Evolutionary conservation across 352 stramenopile species (phyloP).

Genomic region (Pythium volutum): DNA sequence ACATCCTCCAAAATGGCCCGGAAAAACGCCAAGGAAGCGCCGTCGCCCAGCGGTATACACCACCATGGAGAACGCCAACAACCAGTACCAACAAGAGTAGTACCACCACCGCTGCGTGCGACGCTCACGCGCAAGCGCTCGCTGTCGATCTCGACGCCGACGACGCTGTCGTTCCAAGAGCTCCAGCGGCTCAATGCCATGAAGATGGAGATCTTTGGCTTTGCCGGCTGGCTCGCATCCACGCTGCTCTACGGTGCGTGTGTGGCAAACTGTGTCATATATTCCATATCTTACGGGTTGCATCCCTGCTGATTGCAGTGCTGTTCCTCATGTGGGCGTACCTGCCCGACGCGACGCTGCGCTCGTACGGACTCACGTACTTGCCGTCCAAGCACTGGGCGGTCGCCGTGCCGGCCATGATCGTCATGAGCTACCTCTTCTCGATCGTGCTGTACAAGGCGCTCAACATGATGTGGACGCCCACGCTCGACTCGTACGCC

Average conservation of each 20-base stretch:
- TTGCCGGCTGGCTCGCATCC: slow-evolving; percentile 80
- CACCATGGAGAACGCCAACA: not conserved
- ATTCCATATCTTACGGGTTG: not conserved
- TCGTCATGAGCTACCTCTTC: slow-evolving; percentile 82
- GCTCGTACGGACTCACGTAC: slow-evolving; percentile 83
- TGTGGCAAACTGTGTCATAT: too few species aligned
- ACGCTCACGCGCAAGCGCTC: slow-evolving; percentile 14
- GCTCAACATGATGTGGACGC: slow-evolving; percentile 75
- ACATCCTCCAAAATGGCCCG: slow-evolving; percentile 2
- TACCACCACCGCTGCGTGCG: not conserved
- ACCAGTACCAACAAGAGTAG: not conserved
- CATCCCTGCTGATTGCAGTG: slow-evolving; percentile 31
- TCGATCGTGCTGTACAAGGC: slow-evolving; percentile 83
- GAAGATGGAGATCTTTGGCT: slow-evolving; percentile 86
- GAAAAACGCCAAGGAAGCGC: not conserved
- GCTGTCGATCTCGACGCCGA: slow-evolving; percentile 18
- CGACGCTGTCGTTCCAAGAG: slow-evolving; percentile 72
- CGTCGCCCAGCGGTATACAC: not conserved
- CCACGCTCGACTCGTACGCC: slow-evolving; percentile 67
- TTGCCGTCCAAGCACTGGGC: slow-evolving; percentile 90
- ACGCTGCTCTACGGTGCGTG: slow-evolving; percentile 69
- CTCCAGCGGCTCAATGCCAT: slow-evolving; percentile 75
- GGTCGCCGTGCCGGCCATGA: slow-evolving; percentile 78
- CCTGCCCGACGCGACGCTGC: slow-evolving; percentile 71
- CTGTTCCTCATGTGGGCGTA: slow-evolving; percentile 89